A percentile compares a stretch with the other conserved stretches of the same genome.
phyloP scores from a whole-genome alignment of 2,329 filamentous ascomycete species.

The Claviceps africana region DNA sequence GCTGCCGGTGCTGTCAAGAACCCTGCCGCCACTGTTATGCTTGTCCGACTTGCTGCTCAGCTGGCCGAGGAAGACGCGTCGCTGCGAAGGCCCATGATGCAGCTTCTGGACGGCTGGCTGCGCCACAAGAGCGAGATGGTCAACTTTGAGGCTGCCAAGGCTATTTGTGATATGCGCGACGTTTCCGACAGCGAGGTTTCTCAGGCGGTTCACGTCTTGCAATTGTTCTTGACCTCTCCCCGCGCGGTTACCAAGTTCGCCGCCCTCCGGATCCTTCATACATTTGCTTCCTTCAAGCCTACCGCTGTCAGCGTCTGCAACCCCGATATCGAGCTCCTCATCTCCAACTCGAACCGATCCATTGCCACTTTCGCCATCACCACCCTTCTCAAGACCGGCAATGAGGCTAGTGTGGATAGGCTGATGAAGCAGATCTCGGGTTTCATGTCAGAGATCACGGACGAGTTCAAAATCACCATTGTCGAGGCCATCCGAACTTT shows the following conservation, averaged over 20 bases:
- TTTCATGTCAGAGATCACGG: constrained; percentile 98
- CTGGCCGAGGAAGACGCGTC: constrained; percentile 84
- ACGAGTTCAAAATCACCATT: constrained; percentile 99
- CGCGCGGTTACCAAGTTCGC: constrained; percentile 95
- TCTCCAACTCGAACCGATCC: constrained; percentile 91
- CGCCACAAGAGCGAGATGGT: constrained; percentile 99
- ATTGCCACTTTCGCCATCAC: constrained; percentile 98
- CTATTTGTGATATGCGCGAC: constrained; percentile 88
- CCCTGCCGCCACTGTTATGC: constrained; percentile 79
- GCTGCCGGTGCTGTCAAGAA: constrained; percentile 86
- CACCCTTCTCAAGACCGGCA: constrained; percentile 93
- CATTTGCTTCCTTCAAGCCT: constrained; percentile 93
- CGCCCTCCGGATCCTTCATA: constrained; percentile 88
- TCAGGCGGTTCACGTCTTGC: constrained; percentile 86
- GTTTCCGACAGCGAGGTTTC: constrained; percentile 83
- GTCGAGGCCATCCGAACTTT: constrained; percentile 94
- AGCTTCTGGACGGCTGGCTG: constrained; percentile 89
- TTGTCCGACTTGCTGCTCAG: constrained; percentile 85
- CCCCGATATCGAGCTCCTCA: constrained; percentile 90
- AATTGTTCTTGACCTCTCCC: constrained; percentile 92
- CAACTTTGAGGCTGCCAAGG: constrained; percentile 97
- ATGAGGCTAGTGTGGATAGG: constrained; percentile 90
- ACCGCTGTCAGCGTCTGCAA: constrained; percentile 87
- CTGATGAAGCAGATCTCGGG: constrained; percentile 97
- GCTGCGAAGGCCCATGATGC: constrained; percentile 90